Conservation (phyloP, 2,329 filamentous ascomycete species). For the Mycogone perniciosa region DNA sequence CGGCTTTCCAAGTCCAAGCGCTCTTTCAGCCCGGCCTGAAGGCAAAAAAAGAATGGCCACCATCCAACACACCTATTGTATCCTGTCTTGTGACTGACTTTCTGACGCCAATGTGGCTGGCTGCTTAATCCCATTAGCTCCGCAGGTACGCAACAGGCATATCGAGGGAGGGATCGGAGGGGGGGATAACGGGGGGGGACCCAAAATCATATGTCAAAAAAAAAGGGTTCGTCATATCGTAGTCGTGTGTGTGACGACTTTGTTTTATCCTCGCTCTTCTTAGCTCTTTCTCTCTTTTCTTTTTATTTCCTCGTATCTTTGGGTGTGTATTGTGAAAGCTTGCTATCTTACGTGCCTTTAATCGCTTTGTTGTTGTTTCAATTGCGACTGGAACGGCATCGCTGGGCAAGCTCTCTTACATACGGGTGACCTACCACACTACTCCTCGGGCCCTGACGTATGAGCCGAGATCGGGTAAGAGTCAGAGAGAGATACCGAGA, state of each 20-base stretch:
- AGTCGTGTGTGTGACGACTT: slow-evolving; percentile 9
- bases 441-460: no score
- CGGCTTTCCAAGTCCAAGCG: background rate
- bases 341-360: no score
- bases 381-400: background rate
- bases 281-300: slow-evolving; percentile 5
- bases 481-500: background rate
- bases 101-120: slow-evolving; percentile 4
- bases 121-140: background rate
- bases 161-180: background rate
- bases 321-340: background rate
- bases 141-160: background rate
- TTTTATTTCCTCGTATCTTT: slow-evolving; percentile 4
- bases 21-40: slow-evolving; percentile 1
- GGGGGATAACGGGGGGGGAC: background rate
- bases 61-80: slow-evolving; percentile 3
- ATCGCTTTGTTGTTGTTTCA: no score
- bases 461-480: background rate
- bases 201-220: slow-evolving; percentile 14
- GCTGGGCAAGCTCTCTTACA: no score
- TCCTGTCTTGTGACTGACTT: slow-evolving; percentile 5
- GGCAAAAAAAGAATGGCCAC: background rate
- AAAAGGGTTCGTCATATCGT: slow-evolving; percentile 12
- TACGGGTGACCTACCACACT: no score
- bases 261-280: slow-evolving; percentile 4